Evolutionary conservation across 2,329 filamentous ascomycete species (phyloP), one percentile per base, ranked within the genome.

Genomic region (Moelleriella libera): DNA sequence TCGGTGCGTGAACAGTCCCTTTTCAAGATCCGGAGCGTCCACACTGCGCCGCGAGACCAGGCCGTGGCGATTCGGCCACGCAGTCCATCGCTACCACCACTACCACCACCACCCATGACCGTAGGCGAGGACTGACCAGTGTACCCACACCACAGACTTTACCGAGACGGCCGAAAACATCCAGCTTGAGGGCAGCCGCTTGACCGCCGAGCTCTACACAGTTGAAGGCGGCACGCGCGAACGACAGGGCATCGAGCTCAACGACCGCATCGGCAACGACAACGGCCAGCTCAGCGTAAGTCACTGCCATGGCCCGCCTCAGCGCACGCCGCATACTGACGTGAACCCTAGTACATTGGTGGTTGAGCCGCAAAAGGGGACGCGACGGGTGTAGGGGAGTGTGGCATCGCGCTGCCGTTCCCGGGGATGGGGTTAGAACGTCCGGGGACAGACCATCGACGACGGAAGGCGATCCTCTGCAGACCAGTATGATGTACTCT

Each of bases 231-330:
- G 43, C 5, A 14, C 14, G 8, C 48, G 47, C 10, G 50, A 48
- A 31, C 50, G 48, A 11, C 50, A 52, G 42, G 48, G 44, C 11
- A 45, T 53, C 28, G n/a, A 53, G 1, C 30, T 53, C 8, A 40
- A 49, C 21, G 51, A 53, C 2, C 50, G 45, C 30, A 50, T 53
- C 42, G 14, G 45, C 37, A 53, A 53, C 30, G 12, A 45, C 5
- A 45, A 53, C 30, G 51, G 51, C 12, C 41, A 31, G 40, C 32
- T 53, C 8, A 41, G 32, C 42, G 51, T 53, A 21, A 43, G 51
- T 48, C 37, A 37, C 32, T 37, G 32, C 7, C 32, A 7, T 11
- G 32, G 32, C n/a, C n/a, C n/a, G 11, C 32, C 7, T 37, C 32
- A 11, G 32, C 7, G 32, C 11, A 37, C 2, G 11, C 11, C 11